Conservation (phyloP, 768 basidiomycete species). For the Suillus decipiens region DNA sequence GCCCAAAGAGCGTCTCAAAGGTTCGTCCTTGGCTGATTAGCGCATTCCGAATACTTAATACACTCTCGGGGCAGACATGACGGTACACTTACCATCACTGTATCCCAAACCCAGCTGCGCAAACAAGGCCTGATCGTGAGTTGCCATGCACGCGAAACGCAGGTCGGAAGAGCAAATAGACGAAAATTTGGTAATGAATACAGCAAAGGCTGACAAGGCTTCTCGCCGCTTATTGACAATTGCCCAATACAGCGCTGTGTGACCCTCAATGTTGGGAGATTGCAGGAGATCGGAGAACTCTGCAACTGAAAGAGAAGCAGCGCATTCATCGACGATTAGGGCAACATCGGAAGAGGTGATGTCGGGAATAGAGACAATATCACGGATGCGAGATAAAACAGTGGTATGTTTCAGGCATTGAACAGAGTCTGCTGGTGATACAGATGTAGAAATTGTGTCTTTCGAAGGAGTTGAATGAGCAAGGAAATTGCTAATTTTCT, state of each 20-base stretch:
- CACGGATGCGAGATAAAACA: neutral
- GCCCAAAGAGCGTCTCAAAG: neutral
- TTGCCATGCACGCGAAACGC: neutral
- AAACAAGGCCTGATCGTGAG: neutral
- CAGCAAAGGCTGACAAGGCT: neutral
- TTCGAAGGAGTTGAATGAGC: neutral
- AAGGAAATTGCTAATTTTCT: neutral
- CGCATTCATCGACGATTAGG: neutral
- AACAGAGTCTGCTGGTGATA: neutral
- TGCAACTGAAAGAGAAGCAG: neutral
- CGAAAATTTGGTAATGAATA: neutral
- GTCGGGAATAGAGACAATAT: neutral
- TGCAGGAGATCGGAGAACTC: neutral
- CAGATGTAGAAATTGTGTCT: neutral
- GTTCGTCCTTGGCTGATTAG: slow-evolving; percentile 1
- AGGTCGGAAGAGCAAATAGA: neutral
- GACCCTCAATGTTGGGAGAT: neutral
- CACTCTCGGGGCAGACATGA: neutral
- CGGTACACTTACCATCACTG: neutral
- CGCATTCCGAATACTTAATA: neutral
- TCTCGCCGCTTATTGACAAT: neutral
- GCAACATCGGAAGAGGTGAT: neutral
- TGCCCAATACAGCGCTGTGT: neutral
- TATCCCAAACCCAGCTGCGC: neutral
- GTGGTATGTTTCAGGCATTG: neutral